Conservation (phyloP, 129 eudicot species). For the Chrysanthemum makinoi region DNA sequence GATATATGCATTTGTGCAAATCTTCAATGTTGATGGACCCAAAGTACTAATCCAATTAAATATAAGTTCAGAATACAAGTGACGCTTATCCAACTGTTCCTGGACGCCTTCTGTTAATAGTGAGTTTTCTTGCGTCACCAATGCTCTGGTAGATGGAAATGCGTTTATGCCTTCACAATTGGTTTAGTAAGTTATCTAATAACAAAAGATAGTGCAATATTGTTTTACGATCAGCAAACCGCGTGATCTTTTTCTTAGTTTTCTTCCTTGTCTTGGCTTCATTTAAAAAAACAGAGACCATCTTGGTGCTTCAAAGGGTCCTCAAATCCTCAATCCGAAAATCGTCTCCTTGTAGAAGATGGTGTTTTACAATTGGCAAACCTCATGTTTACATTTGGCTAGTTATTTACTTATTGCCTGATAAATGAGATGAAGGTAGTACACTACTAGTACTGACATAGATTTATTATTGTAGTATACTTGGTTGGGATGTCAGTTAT, state of each 20-base stretch:
- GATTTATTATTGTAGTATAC: slow-evolving; percentile 10
- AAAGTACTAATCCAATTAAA: too few relatives aligned
- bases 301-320: background rate
- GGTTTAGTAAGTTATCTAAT: slow-evolving; percentile 1
- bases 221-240: background rate
- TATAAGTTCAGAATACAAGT: too few relatives aligned
- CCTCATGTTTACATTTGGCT: too few relatives aligned
- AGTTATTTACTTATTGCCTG: background rate
- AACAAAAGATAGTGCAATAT: background rate
- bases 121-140: too few relatives aligned
- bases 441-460: slow-evolving; percentile 5
- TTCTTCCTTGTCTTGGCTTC: background rate
- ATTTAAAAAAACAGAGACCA: background rate
- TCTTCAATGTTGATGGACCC: too few relatives aligned
- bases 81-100: too few relatives aligned
- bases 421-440: slow-evolving; percentile 11
- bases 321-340: too few relatives aligned
- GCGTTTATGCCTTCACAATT: background rate
- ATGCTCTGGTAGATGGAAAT: too few relatives aligned
- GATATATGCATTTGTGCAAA: too few relatives aligned
- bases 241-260: background rate
- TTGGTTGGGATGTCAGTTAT: slow-evolving; percentile 23
- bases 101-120: too few relatives aligned
- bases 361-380: too few relatives aligned
- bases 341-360: too few relatives aligned